Percentiles rank a stretch among this genome's conserved stretches.
Conservation (phyloP, 345 rosid species). For the Adansonia digitata region DNA sequence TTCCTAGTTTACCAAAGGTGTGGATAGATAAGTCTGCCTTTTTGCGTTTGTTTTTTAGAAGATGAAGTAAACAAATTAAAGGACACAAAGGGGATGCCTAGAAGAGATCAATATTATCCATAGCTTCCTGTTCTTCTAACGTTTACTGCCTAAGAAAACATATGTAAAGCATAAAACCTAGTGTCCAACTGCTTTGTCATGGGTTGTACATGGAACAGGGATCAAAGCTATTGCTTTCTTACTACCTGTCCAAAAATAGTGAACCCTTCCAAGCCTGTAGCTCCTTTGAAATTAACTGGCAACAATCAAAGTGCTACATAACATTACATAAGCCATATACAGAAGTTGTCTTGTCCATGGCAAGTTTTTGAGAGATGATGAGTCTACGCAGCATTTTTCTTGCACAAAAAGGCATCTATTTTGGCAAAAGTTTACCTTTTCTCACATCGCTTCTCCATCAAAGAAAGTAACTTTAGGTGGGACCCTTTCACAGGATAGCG, state of each 20-base stretch:
- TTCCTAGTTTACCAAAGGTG: slow-evolving; percentile 6
- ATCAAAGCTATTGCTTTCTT: not conserved
- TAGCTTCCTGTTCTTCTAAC: not conserved
- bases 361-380: not conserved
- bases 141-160: not conserved
- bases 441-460: not conserved
- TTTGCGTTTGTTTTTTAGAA: not conserved
- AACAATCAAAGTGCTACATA: not conserved
- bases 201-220: not conserved
- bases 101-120: not conserved
- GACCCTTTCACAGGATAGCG: not conserved
- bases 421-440: not conserved
- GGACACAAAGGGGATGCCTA: not conserved
- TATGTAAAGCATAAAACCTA: not conserved
- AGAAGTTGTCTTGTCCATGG: not conserved
- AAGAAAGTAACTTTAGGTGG: not conserved
- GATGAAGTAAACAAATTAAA: not conserved
- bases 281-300: not conserved
- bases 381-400: not conserved
- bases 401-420: not conserved
- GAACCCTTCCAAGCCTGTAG: not conserved
- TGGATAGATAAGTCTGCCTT: not conserved
- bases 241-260: not conserved
- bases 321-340: not conserved
- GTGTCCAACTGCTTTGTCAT: not conserved